phyloP scores from a whole-genome alignment of 129 eudicot species.

The Dittrichia graveolens region DNA sequence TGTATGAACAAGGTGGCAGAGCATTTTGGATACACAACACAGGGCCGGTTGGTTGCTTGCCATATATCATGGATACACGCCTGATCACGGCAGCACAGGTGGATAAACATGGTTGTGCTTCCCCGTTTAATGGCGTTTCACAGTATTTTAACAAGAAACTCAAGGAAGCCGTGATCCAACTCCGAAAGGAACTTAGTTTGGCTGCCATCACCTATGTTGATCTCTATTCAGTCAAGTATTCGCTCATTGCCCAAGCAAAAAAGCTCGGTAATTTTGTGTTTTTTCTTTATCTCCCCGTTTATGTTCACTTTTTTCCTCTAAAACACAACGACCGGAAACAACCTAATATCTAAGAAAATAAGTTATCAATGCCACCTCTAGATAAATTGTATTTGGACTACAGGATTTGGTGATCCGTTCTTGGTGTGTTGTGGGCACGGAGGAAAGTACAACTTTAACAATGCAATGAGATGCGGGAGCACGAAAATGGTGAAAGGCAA shows the following conservation, averaged over 20 bases:
- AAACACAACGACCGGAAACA: not conserved
- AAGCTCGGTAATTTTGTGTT: constrained; percentile 44
- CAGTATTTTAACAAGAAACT: constrained; percentile 51
- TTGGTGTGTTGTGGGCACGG: constrained; percentile 81
- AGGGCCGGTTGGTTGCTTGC: constrained; percentile 77
- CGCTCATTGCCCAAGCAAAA: constrained; percentile 59
- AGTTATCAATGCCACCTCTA: too few species aligned
- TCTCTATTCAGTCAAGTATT: constrained; percentile 62
- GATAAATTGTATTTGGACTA: constrained; percentile 14
- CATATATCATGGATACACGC: constrained; percentile 55
- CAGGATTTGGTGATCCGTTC: constrained; percentile 81
- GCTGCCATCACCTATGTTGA: constrained; percentile 79
- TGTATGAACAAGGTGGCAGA: constrained; percentile 66
- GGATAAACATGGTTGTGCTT: constrained; percentile 63
- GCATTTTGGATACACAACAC: constrained; percentile 83
- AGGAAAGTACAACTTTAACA: constrained; percentile 72
- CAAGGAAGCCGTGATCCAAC: constrained; percentile 46
- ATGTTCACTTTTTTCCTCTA: too few species aligned
- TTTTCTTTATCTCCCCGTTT: not conserved
- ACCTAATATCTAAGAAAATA: too few species aligned
- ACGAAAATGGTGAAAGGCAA: constrained; percentile 47
- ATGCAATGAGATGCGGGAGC: constrained; percentile 55
- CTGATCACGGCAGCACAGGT: constrained; percentile 49
- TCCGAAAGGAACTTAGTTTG: constrained; percentile 56
- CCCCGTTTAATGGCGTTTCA: constrained; percentile 60